Percentiles rank a stretch among this genome's conserved stretches.
These are phyloP conservation scores for Pseudogymnoascus destructans DNA, from an alignment of 2,329 filamentous ascomycete species.

Conservation along the genomic window DNA sequence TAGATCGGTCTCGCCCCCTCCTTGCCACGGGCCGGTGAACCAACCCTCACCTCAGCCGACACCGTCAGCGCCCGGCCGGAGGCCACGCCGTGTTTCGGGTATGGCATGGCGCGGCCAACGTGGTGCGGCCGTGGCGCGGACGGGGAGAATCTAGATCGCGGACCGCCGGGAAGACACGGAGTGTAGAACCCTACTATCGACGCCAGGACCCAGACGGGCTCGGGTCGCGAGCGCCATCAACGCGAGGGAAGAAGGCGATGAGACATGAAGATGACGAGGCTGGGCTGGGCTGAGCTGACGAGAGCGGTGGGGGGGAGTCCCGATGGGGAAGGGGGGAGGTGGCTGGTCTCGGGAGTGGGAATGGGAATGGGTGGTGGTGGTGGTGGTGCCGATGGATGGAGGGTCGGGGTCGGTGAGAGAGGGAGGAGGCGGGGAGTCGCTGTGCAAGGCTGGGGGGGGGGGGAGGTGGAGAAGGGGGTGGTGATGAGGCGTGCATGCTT, in stretches of 20 bases:
- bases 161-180: background rate
- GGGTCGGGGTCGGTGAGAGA: background rate
- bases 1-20: background rate
- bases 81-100: background rate
- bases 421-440: background rate
- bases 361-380: background rate
- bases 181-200: background rate
- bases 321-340: background rate
- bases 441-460: background rate
- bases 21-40: background rate
- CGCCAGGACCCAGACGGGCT: background rate
- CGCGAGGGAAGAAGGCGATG: background rate
- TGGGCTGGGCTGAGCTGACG: background rate
- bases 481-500: conserved; percentile 7
- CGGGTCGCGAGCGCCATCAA: background rate
- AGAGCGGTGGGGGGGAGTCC: background rate
- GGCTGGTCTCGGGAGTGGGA: background rate
- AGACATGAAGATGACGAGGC: background rate
- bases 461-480: background rate
- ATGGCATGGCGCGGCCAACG: background rate
- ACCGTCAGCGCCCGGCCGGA: background rate
- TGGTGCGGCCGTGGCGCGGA: background rate
- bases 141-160: background rate
- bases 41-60: background rate
- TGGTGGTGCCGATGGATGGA: background rate